Evolutionary conservation across 2,329 filamentous ascomycete genomes (phyloP), one percentile per base, ranked within the genome.

Genomic region (Fusarium siculi): DNA sequence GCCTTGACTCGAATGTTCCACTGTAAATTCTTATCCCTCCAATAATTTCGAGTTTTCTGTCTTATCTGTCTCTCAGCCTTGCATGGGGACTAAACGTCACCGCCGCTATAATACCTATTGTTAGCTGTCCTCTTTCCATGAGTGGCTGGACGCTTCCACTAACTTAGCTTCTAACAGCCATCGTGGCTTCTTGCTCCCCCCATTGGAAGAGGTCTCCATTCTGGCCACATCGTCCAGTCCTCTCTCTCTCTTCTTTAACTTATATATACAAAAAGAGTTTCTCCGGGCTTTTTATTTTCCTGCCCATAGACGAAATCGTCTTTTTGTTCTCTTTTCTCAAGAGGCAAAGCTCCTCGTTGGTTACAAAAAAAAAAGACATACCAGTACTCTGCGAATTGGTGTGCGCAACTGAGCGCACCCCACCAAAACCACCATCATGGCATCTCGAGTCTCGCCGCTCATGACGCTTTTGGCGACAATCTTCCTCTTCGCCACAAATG

Each of bases 401-500:
- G 68, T 66, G 71, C 68, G 71, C 63, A 63, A 68, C 60, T 63
- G 58, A 70, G 73, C 74, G 73, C 74, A 74, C 68, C 73, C 73
- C 71, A 71, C 73, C 78, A 76, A 68, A 67, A 71, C 71, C 60
- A 64, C 66, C 73, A 74, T 69, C 73, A 84, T 84, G 83, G 78
- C 80, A 70, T 73, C 75, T 70, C 74, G 77, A 71, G 74, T 78
- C 25, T 83, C 82, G 63, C 81, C 82, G 44, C 74, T 85, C 76
- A 79, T 78, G 74, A 77, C 81, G 73, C 79, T 84, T 76, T 79
- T 85, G 55, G 82, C 81, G 73, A 80, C 79, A 59, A 61, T 82
- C 59, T 79, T 83, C 57, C 74, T 83, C 55, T 74, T 84, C 43
- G 77, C 82, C n/a, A 73, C 79, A 52, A 79, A 89, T 74, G 87